Percentiles rank a stretch among this genome's conserved stretches.
phyloP scores from a whole-genome alignment of 371 early-diverging fungal species.

The Haplosporangium sp. region DNA sequence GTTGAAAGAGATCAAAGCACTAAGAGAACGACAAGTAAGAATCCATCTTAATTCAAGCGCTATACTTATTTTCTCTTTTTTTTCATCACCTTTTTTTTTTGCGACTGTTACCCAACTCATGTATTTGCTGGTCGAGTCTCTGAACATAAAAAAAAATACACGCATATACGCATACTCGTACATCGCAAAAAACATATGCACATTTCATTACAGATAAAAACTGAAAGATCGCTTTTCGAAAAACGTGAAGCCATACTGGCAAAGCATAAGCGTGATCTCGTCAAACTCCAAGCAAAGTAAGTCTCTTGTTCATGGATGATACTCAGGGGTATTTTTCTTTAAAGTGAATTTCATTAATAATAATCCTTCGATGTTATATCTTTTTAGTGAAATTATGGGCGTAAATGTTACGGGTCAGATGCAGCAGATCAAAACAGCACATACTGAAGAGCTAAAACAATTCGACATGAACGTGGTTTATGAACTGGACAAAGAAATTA shows the following conservation, averaged over 20 bases:
- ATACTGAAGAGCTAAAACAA: constrained; percentile 27
- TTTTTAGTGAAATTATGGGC: constrained; percentile 49
- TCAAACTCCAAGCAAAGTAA: constrained; percentile 50
- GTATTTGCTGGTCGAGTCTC: not conserved
- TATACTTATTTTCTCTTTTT: not conserved
- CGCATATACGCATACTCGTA: too few relatives aligned
- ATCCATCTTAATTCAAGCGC: too few relatives aligned
- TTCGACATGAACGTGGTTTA: constrained; percentile 37
- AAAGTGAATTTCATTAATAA: not conserved
- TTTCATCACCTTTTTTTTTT: constrained; percentile 2
- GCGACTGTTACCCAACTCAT: not conserved
- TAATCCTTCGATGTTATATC: not conserved
- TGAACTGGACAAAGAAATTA: constrained; percentile 32
- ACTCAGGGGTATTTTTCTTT: not conserved
- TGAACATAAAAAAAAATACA: too few relatives aligned
- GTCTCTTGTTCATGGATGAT: not conserved
- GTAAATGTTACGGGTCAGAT: constrained; percentile 19
- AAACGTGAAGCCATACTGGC: constrained; percentile 26
- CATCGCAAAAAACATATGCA: too few relatives aligned
- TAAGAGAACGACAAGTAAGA: constrained; percentile 29
- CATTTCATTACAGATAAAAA: constrained; percentile 4
- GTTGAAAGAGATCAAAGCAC: constrained; percentile 26
- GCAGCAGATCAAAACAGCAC: constrained; percentile 19
- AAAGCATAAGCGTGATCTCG: constrained; percentile 30
- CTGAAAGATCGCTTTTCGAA: constrained; percentile 23